phyloP scores from a whole-genome alignment of 2,329 filamentous ascomycete species.

The Phialophora verrucosa region DNA sequence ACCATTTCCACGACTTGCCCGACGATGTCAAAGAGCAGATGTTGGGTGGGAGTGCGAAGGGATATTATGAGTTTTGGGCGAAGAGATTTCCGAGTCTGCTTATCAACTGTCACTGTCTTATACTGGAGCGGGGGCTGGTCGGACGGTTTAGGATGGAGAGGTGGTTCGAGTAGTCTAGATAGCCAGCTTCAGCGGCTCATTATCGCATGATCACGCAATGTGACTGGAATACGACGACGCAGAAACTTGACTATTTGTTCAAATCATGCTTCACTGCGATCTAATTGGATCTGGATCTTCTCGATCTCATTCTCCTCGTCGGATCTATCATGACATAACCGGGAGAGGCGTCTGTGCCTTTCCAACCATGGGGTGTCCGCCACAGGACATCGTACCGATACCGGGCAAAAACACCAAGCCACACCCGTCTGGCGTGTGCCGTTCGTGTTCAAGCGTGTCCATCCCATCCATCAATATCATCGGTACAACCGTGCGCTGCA shows the following conservation, averaged over 20 bases:
- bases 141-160: slow-evolving; percentile 67
- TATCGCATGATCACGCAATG: not conserved
- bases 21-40: slow-evolving; percentile 75
- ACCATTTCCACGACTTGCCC: slow-evolving; percentile 97
- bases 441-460: not conserved
- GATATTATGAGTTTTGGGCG: slow-evolving; percentile 85
- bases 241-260: not conserved
- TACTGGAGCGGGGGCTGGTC: slow-evolving; percentile 70
- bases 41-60: slow-evolving; percentile 34
- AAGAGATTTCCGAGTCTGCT: slow-evolving; percentile 77
- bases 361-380: not conserved
- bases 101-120: slow-evolving; percentile 77
- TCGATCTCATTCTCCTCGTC: not conserved
- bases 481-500: not conserved
- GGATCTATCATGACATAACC: not conserved
- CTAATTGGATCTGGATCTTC: not conserved
- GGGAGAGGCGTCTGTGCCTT: not conserved
- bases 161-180: slow-evolving; percentile 57
- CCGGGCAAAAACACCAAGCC: not conserved
- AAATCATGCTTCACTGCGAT: not conserved
- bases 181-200: not conserved
- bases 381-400: not conserved
- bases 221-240: not conserved
- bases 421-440: not conserved
- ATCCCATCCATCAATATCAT: not conserved